Evolutionary conservation across 106 monocot genomes (phyloP).

Genomic region (Platanthera guangdongensis): DNA sequence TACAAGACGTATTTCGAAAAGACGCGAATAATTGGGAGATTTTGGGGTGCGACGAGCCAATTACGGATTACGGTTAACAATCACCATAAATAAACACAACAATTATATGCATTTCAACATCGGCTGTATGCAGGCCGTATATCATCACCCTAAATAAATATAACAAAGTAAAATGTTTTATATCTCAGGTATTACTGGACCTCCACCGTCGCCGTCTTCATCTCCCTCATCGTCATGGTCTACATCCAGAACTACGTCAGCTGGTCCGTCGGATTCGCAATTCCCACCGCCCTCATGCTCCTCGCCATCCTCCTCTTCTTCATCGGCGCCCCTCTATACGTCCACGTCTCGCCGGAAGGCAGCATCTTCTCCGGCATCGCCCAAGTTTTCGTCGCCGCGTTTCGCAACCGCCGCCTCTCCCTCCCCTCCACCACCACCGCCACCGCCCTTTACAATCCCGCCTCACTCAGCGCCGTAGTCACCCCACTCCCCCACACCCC

Average conservation of each 20-base stretch:
- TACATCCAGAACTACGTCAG: slow-evolving; percentile 30
- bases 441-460: not conserved
- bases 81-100: too few relatives aligned
- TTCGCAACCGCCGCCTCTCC: not conserved
- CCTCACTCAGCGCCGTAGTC: not conserved
- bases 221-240: slow-evolving; percentile 16
- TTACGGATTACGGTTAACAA: too few relatives aligned
- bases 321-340: not conserved
- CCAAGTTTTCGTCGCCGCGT: slow-evolving; percentile 8
- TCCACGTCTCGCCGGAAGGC: slow-evolving; percentile 7
- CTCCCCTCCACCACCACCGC: not conserved
- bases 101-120: too few relatives aligned
- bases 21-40: too few relatives aligned
- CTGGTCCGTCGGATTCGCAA: slow-evolving; percentile 44
- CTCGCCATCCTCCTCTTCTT: slow-evolving; percentile 2
- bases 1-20: too few relatives aligned
- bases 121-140: too few relatives aligned
- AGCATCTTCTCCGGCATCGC: slow-evolving; percentile 15
- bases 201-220: slow-evolving; percentile 22
- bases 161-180: too few relatives aligned
- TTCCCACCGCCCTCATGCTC: slow-evolving; percentile 19
- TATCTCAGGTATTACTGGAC: slow-evolving; percentile 26
- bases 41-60: too few relatives aligned
- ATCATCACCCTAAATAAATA: too few relatives aligned
- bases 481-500: not conserved